These are phyloP conservation scores for Clitoria ternatea DNA, from an alignment of 306 rosid genomes.

Conservation along the genomic window DNA sequence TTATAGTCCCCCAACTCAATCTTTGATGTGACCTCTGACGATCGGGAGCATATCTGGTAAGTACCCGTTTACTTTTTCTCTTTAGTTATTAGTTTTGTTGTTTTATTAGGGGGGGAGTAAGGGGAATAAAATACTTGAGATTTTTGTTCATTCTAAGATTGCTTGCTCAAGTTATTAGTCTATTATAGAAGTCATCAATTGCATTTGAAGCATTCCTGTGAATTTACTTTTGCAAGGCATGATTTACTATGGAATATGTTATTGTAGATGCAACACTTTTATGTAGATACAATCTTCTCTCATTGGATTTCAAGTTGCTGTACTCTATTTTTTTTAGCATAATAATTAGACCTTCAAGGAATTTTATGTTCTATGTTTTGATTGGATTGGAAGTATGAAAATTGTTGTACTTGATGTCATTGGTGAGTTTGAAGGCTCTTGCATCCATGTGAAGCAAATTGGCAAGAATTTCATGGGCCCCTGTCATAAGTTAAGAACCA, in stretches of 20 bases:
- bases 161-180: slow-evolving; percentile 7
- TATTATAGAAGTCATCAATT: background rate
- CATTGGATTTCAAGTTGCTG: background rate
- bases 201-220: background rate
- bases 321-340: background rate
- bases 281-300: background rate
- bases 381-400: background rate
- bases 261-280: background rate
- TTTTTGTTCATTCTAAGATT: slow-evolving; percentile 1
- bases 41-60: too few species aligned
- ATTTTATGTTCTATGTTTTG: background rate
- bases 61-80: too few species aligned
- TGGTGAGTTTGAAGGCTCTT: background rate
- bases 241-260: background rate
- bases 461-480: background rate
- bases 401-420: background rate
- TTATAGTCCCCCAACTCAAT: too few species aligned
- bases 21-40: too few species aligned
- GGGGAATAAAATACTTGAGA: background rate
- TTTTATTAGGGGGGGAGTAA: too few species aligned
- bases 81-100: too few species aligned
- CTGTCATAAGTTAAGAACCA: background rate
- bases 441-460: background rate
- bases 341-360: background rate
- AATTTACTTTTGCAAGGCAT: slow-evolving; percentile 11